Conservation (phyloP, 768 basidiomycete species). For the Holtermannia corniformis region DNA sequence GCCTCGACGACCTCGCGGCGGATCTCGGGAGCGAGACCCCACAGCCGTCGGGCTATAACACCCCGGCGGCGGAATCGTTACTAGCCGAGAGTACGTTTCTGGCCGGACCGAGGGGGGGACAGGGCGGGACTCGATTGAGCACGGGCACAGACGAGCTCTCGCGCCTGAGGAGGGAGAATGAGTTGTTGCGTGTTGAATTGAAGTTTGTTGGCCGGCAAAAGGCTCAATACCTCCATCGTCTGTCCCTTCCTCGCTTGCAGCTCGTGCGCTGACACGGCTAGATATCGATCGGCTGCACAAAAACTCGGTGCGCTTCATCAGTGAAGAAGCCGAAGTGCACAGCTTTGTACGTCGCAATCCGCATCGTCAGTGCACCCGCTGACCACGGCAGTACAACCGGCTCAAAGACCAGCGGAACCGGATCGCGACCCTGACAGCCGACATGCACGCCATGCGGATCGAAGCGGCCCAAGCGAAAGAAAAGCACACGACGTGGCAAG, state of each 20-base stretch:
- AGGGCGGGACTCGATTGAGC: background rate
- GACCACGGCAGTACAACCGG: slow-evolving; percentile 24
- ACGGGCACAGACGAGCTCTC: too few species aligned
- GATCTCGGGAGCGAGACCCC: background rate
- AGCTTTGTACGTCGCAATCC: slow-evolving; percentile 22
- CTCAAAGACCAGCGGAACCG: slow-evolving; percentile 30
- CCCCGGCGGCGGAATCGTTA: background rate
- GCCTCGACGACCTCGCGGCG: background rate
- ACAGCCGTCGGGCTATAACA: background rate
- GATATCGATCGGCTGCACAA: slow-evolving; percentile 32
- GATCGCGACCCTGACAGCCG: slow-evolving; percentile 34
- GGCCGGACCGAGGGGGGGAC: too few species aligned
- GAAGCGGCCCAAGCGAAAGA: slow-evolving; percentile 64
- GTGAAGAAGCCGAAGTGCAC: slow-evolving; percentile 35
- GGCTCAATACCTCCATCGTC: slow-evolving; percentile 32
- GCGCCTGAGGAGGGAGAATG: slow-evolving; percentile 19
- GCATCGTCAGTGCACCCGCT: slow-evolving; percentile 1
- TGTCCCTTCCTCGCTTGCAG: background rate
- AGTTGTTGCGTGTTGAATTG: slow-evolving; percentile 22
- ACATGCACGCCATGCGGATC: slow-evolving; percentile 62
- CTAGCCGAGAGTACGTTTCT: too few species aligned
- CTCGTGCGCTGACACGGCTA: slow-evolving; percentile 7
- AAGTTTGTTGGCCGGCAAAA: slow-evolving; percentile 17
- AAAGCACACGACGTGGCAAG: slow-evolving; percentile 76
- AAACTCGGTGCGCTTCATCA: slow-evolving; percentile 24